Base-by-base conservation (phyloP, 345 rosid species). In the Dipteronia sinensis region DNA sequence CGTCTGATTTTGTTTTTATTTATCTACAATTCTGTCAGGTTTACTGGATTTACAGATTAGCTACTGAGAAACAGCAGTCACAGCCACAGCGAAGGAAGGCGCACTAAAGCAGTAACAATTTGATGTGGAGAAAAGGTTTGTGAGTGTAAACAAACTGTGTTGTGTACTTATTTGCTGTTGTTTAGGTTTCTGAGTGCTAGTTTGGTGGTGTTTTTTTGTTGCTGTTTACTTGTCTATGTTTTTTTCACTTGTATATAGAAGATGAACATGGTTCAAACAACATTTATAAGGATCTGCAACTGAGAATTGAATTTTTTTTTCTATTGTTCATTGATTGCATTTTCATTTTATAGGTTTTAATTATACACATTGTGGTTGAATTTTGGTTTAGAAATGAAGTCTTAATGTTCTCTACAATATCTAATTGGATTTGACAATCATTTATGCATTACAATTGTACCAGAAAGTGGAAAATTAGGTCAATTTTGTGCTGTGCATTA, bases 11-110 rank as follows among this genome's bases (percentile, higher is more conserved):
- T 38, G 2, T 61, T 2, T 8, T 23, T 31, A 23, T 49, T 71
- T 67, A 8, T 61, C 46, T n/a, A 11, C 62, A 13, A 40, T 47
- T 65, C 46, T 59, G 22, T 68, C 65, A 91, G 97, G 95, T 87
- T 19, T 93, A 89, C 81, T 93, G 97, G 97, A 91, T 93, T 80
- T 93, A 89, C 87, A 86, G 90, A 82, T 82, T 93, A 82, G 92
- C 92, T 3, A 86, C 91, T 71, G 94, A 89, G 71, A 92, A 87
- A 81, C 90, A 88, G 63, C 89, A 88, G 71, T 89, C 86, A 78
- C 91, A 89, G 63, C 90, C 95, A 16, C 89, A 85, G 83, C 87
- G 97, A 81, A 86, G 94, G 44, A 93, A 93, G 81, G 82, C 90
- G 17, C 90, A 92, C 71, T 92, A 78, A 88, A 78, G 56, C 42